Evolutionary conservation across 139 green algal genomes (phyloP), one percentile per base, ranked within the genome.

Genomic region (Pleodorina starrii): DNA sequence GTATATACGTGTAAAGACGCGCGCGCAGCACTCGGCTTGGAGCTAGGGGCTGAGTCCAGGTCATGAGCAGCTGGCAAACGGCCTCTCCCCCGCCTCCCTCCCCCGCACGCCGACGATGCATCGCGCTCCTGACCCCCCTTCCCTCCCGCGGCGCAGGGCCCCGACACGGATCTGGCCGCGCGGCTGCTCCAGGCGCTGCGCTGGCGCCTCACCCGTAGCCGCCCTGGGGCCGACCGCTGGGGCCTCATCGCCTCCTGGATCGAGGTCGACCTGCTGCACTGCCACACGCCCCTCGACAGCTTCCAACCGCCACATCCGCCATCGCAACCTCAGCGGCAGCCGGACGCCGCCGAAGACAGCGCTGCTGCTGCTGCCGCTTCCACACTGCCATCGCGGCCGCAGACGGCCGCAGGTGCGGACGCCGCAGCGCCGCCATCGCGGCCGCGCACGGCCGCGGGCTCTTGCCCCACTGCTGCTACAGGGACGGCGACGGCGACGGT

Each of bases 151-250:
- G 5, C 29, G 3, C 83, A 88, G 83, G 83, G 83, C 11, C 68
- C 68, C n/a, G 69, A 88, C 68, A 21, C 32, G 14, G 1, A 7
- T 4, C 48, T 90, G 29, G 50, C 68, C 7, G 90, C 84, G 2
- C 76, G 77, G 25, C 63, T 90, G 76, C 80, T 91, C 75, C 87
- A 93, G 83, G 90, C 90, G 23, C 83, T 93, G 42, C 87, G 90
- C 5, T 91, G 87, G 87, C 87, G 90, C 23, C 83, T 93, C 23
- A 54, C 51, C 10, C 77, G 76, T 48, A 86, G 87, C 29, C 59
- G 51, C 16, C 44, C 80, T 17, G 86, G 86, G 16, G 32, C 43
- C 25, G 83, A 86, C 66, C 82, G 87, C 35, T 84, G 75, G 87
- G 48, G 29, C 21, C 68, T 91, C 57, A 76, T 92, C 7, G 78